phyloP scores from a whole-genome alignment of 2,329 filamentous ascomycete genomes.

The Fusarium circinatum region DNA sequence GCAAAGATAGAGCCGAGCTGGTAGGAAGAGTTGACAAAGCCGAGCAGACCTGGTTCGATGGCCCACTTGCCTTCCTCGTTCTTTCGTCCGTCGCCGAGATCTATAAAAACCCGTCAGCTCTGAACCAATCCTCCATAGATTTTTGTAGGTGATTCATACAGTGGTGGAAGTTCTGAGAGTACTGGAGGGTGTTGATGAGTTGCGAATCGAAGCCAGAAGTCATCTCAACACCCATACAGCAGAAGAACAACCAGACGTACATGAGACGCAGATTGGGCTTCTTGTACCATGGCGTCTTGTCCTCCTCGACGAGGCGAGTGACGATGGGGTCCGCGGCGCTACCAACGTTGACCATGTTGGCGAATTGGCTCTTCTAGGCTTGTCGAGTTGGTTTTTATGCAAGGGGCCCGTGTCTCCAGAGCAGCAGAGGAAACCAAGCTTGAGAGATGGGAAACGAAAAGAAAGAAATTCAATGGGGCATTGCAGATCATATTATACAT shows the following conservation, averaged over 20 bases:
- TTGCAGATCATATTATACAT: slow-evolving; percentile 28
- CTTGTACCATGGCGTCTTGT: slow-evolving; percentile 59
- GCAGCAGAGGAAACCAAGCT: neutral
- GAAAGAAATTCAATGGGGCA: neutral
- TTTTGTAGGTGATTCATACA: slow-evolving; percentile 41
- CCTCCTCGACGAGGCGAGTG: slow-evolving; percentile 47
- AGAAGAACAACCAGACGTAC: slow-evolving; percentile 63
- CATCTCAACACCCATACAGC: slow-evolving; percentile 66
- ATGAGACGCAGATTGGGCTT: slow-evolving; percentile 63
- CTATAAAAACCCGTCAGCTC: slow-evolving; percentile 9
- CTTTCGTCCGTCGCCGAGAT: slow-evolving; percentile 26
- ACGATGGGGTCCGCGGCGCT: slow-evolving; percentile 41
- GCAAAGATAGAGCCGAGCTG: slow-evolving; percentile 64
- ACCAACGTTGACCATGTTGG: slow-evolving; percentile 36
- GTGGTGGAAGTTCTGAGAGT: slow-evolving; percentile 51
- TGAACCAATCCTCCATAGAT: rapidly evolving
- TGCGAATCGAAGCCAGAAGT: slow-evolving; percentile 66
- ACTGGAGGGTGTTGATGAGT: slow-evolving; percentile 54
- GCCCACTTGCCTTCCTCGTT: slow-evolving; percentile 33
- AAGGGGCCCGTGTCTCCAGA: neutral
- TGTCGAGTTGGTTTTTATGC: neutral
- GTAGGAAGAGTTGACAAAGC: slow-evolving; percentile 65
- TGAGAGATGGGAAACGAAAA: neutral
- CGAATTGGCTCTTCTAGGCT: neutral
- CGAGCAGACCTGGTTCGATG: slow-evolving; percentile 50